A percentile compares a stretch with the other conserved stretches of the same genome.
phyloP scores from a whole-genome alignment of 768 basidiomycete species.

The Cytidiella melzeri region DNA sequence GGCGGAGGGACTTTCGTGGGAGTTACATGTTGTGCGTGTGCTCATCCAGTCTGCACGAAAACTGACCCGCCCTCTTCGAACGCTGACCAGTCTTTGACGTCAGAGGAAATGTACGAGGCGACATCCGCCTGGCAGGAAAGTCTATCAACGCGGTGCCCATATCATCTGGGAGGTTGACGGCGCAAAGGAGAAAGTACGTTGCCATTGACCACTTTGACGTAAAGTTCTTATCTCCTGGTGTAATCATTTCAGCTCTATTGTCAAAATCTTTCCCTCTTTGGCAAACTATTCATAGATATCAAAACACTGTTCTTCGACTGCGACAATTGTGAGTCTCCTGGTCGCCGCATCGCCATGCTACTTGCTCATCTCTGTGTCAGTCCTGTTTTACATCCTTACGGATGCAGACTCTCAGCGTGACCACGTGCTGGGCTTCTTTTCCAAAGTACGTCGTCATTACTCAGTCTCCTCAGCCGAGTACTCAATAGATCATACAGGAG shows the following conservation, averaged over 20 bases:
- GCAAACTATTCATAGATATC: conserved; percentile 98
- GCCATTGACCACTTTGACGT: background rate
- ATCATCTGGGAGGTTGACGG: conserved; percentile 97
- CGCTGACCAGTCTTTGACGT: conserved; percentile 13
- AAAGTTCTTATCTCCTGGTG: conserved; percentile 1
- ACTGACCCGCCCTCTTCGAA: too few relatives aligned
- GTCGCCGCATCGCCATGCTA: background rate
- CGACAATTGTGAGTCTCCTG: conserved; percentile 65
- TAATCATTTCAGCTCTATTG: conserved; percentile 70
- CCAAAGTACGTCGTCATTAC: conserved; percentile 40
- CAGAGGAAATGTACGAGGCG: conserved; percentile 63
- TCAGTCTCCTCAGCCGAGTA: conserved; percentile 1
- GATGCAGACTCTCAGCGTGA: conserved; percentile 76
- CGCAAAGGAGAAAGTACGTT: conserved; percentile 66
- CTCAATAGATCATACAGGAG: conserved; percentile 49
- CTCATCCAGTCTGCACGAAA: background rate
- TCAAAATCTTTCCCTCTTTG: conserved; percentile 92
- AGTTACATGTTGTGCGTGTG: conserved; percentile 55
- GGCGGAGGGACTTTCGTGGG: conserved; percentile 66
- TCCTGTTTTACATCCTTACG: conserved; percentile 90
- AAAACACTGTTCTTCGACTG: conserved; percentile 93
- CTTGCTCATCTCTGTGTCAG: conserved; percentile 31
- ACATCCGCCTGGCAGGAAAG: conserved; percentile 82
- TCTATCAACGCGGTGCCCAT: conserved; percentile 86
- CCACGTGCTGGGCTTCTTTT: conserved; percentile 75